These are phyloP conservation scores for Dalechampia spathulata DNA, from an alignment of 441 rosid genomes.

Conservation along the genomic window DNA sequence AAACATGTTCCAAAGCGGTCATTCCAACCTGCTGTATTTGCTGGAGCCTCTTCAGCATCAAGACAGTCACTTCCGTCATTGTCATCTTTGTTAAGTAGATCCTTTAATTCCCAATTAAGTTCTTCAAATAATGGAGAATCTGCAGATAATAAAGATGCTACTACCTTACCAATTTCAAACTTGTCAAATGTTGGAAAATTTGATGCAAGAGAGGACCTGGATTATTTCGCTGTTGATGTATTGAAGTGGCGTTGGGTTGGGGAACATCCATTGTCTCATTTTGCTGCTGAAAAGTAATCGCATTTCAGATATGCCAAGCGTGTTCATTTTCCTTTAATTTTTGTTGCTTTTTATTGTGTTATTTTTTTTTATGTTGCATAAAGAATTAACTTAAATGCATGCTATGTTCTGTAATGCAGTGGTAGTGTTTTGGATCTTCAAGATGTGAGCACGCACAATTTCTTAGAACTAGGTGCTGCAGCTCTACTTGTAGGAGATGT, in stretches of 20 bases:
- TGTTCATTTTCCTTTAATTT: background rate
- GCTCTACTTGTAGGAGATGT: constrained; percentile 90
- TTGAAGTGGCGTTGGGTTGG: constrained; percentile 92
- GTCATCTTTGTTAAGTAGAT: constrained; percentile 80
- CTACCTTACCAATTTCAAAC: constrained; percentile 49
- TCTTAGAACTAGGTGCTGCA: constrained; percentile 97
- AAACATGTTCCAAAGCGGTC: constrained; percentile 78
- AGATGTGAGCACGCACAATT: constrained; percentile 63
- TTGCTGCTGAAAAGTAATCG: constrained; percentile 65
- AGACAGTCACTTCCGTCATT: constrained; percentile 72
- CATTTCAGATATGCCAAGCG: constrained; percentile 16
- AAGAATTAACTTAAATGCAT: constrained; percentile 14
- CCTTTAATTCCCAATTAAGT: constrained; percentile 74
- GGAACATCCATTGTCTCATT: constrained; percentile 48
- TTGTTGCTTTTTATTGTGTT: constrained; percentile 2
- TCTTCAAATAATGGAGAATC: constrained; percentile 64
- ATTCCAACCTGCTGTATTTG: constrained; percentile 85
- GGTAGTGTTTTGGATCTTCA: constrained; percentile 56
- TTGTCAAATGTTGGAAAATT: constrained; percentile 60
- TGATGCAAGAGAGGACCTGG: constrained; percentile 53
- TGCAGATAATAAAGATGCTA: constrained; percentile 56
- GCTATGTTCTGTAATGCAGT: constrained; percentile 31
- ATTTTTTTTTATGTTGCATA: constrained; percentile 2
- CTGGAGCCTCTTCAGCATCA: constrained; percentile 72
- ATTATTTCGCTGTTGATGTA: constrained; percentile 69